Conservation (phyloP, 129 eudicot species). For the Smallanthus sonchifolius region DNA sequence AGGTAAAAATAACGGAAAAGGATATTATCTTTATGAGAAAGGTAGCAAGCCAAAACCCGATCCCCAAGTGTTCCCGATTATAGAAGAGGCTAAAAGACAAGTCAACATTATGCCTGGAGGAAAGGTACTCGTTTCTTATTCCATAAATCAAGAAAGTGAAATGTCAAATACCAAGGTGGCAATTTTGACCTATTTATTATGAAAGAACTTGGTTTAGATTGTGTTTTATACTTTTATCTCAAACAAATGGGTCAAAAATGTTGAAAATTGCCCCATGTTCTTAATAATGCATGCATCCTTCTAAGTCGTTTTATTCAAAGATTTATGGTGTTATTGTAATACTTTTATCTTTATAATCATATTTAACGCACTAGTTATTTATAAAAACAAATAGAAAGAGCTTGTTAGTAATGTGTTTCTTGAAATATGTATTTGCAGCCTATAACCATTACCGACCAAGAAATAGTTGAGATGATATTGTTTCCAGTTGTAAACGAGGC, state of each 20-base stretch:
- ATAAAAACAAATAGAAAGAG: not conserved
- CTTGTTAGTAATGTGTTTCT: not conserved
- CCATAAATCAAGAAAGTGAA: not conserved
- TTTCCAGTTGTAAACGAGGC: slow-evolving; percentile 97
- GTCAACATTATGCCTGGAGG: slow-evolving; percentile 73
- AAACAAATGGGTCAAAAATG: not conserved
- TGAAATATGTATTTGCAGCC: slow-evolving; percentile 51
- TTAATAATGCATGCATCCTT: not conserved
- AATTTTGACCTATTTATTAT: not conserved
- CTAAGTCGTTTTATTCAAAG: not conserved
- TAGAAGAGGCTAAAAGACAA: slow-evolving; percentile 67
- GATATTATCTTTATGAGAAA: slow-evolving; percentile 77
- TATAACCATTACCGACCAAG: slow-evolving; percentile 65
- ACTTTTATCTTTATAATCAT: not conserved
- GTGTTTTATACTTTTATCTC: not conserved
- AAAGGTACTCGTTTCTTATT: slow-evolving; percentile 48
- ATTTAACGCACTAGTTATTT: not conserved
- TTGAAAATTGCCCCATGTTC: not conserved
- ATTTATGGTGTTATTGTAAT: not conserved
- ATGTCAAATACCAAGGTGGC: not conserved
- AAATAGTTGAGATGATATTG: slow-evolving; percentile 79
- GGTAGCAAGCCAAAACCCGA: slow-evolving; percentile 98
- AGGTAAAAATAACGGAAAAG: slow-evolving; percentile 94
- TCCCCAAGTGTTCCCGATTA: slow-evolving; percentile 61
- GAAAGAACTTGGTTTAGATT: not conserved